Conservation (phyloP, 306 rosid species). For the Clitoria ternatea region DNA sequence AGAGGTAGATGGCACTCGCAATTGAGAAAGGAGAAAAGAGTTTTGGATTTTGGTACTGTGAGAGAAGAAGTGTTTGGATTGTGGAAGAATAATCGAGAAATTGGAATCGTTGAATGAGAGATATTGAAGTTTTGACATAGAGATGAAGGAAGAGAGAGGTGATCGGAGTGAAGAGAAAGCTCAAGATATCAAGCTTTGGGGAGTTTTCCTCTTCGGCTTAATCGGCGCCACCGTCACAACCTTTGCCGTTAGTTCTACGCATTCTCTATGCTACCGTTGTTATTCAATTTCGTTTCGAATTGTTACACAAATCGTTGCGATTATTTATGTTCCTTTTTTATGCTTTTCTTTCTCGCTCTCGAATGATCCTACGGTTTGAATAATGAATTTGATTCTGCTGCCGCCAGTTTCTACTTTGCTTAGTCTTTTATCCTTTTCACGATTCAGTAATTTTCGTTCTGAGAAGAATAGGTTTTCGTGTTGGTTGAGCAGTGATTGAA, state of each 20-base stretch:
- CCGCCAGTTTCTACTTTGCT: background rate
- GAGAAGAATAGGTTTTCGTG: background rate
- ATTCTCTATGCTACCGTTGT: background rate
- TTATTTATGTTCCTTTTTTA: background rate
- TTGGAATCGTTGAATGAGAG: background rate
- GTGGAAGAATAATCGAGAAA: background rate
- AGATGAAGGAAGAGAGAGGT: conserved; percentile 49
- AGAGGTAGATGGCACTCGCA: background rate
- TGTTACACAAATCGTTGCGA: background rate
- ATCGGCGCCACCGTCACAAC: conserved; percentile 75
- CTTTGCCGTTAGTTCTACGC: conserved; percentile 55
- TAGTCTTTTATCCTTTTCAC: background rate
- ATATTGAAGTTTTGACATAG: background rate
- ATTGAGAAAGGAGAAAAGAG: background rate
- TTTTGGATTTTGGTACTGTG: background rate
- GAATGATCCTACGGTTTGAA: background rate
- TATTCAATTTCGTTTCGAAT: background rate
- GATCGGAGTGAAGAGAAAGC: conserved; percentile 37
- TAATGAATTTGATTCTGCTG: background rate
- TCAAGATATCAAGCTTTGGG: conserved; percentile 64
- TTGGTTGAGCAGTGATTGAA: background rate
- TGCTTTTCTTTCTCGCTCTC: background rate
- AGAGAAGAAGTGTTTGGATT: conserved; percentile 34
- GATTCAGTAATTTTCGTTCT: background rate
- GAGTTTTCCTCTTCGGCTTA: conserved; percentile 61